Conservation (phyloP, 2,329 filamentous ascomycete genomes). For the Pestalotiopsis sp. region DNA sequence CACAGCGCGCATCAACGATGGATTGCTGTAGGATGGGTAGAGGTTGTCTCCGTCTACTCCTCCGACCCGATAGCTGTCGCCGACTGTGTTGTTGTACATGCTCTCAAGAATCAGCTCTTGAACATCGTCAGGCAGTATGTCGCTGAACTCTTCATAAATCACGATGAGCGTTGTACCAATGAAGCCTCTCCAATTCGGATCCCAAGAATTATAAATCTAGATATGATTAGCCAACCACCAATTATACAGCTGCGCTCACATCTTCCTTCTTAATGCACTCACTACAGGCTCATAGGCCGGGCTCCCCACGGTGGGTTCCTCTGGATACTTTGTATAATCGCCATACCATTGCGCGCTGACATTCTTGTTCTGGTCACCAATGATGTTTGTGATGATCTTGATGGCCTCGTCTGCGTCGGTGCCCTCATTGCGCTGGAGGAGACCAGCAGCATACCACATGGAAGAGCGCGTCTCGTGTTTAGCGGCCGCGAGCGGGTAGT, state of each 20-base stretch:
- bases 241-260: not conserved
- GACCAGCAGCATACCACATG: slow-evolving; percentile 50
- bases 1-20: slow-evolving; percentile 52
- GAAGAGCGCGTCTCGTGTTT: slow-evolving; percentile 50
- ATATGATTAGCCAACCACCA: not conserved
- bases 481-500: slow-evolving; percentile 23
- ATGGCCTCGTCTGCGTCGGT: slow-evolving; percentile 45
- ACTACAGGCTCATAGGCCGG: slow-evolving; percentile 41
- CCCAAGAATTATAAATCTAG: slow-evolving; percentile 49
- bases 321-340: slow-evolving; percentile 47
- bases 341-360: slow-evolving; percentile 48
- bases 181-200: slow-evolving; percentile 58
- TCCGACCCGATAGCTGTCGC: slow-evolving; percentile 55
- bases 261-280: not conserved
- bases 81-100: slow-evolving; percentile 49
- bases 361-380: slow-evolving; percentile 46
- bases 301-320: slow-evolving; percentile 51
- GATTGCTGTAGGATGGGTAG: slow-evolving; percentile 55
- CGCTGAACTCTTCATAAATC: slow-evolving; percentile 50
- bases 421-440: slow-evolving; percentile 47
- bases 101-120: slow-evolving; percentile 43
- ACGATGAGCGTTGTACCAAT: slow-evolving; percentile 53
- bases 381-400: slow-evolving; percentile 48
- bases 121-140: slow-evolving; percentile 32
- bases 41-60: slow-evolving; percentile 55